phyloP scores from a whole-genome alignment of 1,284 basidiomycete genomes.

The Kalmanozyma brasiliensis region DNA sequence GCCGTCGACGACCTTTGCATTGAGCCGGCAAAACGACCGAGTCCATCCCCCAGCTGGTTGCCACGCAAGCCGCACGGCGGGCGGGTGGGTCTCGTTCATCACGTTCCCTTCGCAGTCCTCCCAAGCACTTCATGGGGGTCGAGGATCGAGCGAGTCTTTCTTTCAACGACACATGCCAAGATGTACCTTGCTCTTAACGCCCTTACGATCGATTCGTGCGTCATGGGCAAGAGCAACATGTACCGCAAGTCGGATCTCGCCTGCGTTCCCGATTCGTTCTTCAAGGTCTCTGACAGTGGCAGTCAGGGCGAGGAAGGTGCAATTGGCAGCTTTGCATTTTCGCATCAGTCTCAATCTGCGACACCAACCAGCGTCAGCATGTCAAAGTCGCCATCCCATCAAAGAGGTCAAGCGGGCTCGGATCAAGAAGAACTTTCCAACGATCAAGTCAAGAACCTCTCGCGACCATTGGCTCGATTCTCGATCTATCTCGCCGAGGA shows the following conservation, averaged over 20 bases:
- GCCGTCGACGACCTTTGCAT: conserved; percentile 88
- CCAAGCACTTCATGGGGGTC: conserved; percentile 75
- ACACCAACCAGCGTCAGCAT: conserved; percentile 1
- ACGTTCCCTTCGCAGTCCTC: conserved; percentile 88
- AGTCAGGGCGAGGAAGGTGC: conserved; percentile 53
- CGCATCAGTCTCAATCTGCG: conserved; percentile 12
- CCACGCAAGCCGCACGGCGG: conserved; percentile 39
- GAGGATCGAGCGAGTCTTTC: conserved; percentile 88
- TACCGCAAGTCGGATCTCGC: conserved; percentile 90
- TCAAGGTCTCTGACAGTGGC: conserved; percentile 52
- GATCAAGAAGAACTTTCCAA: conserved; percentile 11
- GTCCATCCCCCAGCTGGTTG: conserved; percentile 59
- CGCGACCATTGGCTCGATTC: conserved; percentile 63
- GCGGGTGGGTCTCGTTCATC: conserved; percentile 86
- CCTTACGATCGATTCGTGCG: conserved; percentile 88
- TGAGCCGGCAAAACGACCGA: conserved; percentile 70
- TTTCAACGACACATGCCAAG: conserved; percentile 97
- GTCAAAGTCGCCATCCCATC: conserved; percentile 7
- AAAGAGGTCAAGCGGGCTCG: not conserved
- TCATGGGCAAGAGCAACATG: conserved; percentile 95
- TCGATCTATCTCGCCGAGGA: conserved; percentile 67
- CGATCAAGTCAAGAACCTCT: conserved; percentile 29
- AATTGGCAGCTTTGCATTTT: conserved; percentile 60
- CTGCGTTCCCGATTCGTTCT: conserved; percentile 66
- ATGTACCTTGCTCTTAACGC: conserved; percentile 97